These are phyloP conservation scores for Termitomyces bulborhizus DNA, from an alignment of 768 basidiomycete genomes.

Conservation along the genomic window DNA sequence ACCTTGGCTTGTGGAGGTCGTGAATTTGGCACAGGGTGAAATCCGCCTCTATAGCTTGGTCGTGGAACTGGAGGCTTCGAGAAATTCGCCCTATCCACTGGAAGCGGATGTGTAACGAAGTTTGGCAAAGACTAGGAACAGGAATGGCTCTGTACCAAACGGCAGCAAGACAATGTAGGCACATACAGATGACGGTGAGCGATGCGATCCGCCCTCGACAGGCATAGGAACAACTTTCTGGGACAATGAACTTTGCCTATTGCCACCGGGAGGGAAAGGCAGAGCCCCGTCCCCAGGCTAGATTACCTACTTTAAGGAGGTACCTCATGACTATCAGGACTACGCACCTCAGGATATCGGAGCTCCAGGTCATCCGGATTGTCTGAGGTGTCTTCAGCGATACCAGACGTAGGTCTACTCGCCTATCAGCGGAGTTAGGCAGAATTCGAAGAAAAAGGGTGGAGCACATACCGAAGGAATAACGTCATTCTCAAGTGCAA, in stretches of 20 bases:
- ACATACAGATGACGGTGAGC: not conserved
- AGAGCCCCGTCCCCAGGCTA: constrained; percentile 1
- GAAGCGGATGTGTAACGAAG: not conserved
- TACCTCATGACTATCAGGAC: not conserved
- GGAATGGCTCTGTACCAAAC: not conserved
- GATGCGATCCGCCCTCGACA: not conserved
- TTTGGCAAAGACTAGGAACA: not conserved
- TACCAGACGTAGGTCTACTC: not conserved
- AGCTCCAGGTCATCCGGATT: constrained; percentile 8
- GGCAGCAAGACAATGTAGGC: not conserved
- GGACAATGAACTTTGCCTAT: not conserved
- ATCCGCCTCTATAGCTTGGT: not conserved
- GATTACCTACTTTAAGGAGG: not conserved
- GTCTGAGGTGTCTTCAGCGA: not conserved
- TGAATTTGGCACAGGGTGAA: no score
- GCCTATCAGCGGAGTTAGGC: not conserved
- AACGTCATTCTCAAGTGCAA: not conserved
- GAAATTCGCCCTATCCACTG: not conserved
- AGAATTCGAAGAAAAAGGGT: not conserved
- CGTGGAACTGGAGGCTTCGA: not conserved
- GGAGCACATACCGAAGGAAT: not conserved
- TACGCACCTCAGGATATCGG: constrained; percentile 14
- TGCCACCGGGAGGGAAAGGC: no score
- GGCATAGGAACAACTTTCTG: no score
- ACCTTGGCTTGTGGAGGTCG: not conserved